Base-by-base conservation (phyloP, 2,329 filamentous ascomycete genomes). In the Fusarium camptoceras region DNA sequence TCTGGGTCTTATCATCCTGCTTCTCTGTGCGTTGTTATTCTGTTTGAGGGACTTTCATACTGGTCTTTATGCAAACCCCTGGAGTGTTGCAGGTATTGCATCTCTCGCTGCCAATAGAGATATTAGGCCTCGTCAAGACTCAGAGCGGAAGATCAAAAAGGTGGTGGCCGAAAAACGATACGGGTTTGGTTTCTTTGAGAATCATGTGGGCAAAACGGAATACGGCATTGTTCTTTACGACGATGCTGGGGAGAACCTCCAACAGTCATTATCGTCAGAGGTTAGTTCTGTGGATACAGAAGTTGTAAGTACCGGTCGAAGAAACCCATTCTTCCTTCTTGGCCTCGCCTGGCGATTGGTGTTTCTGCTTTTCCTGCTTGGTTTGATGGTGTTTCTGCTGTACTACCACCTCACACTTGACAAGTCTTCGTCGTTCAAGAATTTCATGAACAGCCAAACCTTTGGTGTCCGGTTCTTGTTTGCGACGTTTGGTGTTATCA, bases 391-490 rank as follows among this genome's bases (percentile, higher is more conserved):
- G 7, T 72, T 84, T 14, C 72, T 84, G n/a, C 73, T 82, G 10
- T 83, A 81, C 55, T 84, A 84, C 59, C 69, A 71, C 25, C 58
- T 74, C 71, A 82, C 70, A 44, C 79, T 73, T 22, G 42, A 76
- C 64, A 31, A 73, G 62, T 24, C 63, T n/a, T 71, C 64, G 10
- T 50, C 37, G 78, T 84, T 63, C 77, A 81, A 63, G 67, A 71
- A 18, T 79, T 83, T 66, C 78, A 76, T 84, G 76, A 80, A 82
- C 24, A 76, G 78, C 22, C 79, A 83, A 65, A 78, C 74, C 1
- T 83, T 84, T 58, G 83, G 83, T 5, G 79, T 83, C 5, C 77
- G 83, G 14, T 84, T 85, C 60, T 66, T 84, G 14, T 80, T 83
- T 59, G 81, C 83, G 12, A 73, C 76, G 1, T 62, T 84, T 5